Conservation (phyloP, 371 early-diverging fungal species). For the Mortierella sp. region DNA sequence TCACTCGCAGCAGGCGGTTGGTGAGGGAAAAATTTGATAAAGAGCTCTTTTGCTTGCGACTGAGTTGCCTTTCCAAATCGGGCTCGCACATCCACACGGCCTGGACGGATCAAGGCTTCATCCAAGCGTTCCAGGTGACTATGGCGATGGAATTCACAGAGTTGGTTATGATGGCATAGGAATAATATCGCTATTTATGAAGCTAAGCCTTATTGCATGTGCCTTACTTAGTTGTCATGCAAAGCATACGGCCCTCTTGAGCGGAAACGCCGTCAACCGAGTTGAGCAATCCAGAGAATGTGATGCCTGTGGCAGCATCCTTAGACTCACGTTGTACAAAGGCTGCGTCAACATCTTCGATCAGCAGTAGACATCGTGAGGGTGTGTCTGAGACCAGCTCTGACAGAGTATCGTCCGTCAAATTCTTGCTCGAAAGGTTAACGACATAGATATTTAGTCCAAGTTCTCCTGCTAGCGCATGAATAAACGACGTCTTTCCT, state of each 20-base stretch:
- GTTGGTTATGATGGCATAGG: background rate
- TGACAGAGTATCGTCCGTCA: conserved; percentile 92
- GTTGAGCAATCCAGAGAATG: conserved; percentile 81
- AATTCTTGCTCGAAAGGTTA: conserved; percentile 87
- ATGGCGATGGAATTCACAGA: background rate
- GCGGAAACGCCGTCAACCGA: conserved; percentile 90
- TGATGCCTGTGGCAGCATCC: conserved; percentile 54
- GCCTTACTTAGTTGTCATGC: conserved; percentile 85
- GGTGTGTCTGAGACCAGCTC: conserved; percentile 92
- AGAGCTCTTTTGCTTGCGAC: conserved; percentile 75
- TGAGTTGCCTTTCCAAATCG: conserved; percentile 86
- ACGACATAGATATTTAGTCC: conserved; percentile 95
- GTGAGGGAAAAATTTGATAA: conserved; percentile 60
- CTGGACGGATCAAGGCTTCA: conserved; percentile 96
- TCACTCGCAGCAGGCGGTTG: conserved; percentile 39
- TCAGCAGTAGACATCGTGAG: conserved; percentile 89
- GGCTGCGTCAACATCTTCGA: conserved; percentile 99
- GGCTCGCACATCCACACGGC: conserved; percentile 93
- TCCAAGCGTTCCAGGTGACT: conserved; percentile 92
- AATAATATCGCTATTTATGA: background rate
- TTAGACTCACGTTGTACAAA: conserved; percentile 70
- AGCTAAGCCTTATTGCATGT: too few relatives aligned
- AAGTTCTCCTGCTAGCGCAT: conserved; percentile 94
- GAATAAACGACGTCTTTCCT: conserved; percentile 96
- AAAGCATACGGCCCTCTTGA: conserved; percentile 79